These are phyloP conservation scores for Radiomyces spectabilis DNA, from an alignment of 192 early-diverging fungal species.

Conservation along the genomic window DNA sequence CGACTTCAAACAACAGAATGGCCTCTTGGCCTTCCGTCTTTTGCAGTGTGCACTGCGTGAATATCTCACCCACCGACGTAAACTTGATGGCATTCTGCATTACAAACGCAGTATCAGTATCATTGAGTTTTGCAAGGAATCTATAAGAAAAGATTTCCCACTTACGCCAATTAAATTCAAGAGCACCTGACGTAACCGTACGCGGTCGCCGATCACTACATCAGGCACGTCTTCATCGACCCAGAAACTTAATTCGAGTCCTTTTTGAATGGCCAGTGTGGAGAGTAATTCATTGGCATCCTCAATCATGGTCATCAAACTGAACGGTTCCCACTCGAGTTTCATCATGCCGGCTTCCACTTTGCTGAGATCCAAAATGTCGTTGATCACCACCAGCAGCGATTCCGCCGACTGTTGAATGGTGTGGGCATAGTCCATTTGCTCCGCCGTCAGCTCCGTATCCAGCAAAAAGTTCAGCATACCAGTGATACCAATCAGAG, in stretches of 20 bases:
- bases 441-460: constrained; percentile 66
- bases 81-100: constrained; percentile 78
- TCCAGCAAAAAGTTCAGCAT: constrained; percentile 69
- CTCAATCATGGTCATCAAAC: constrained; percentile 52
- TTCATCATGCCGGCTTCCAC: constrained; percentile 82
- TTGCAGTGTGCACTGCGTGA: constrained; percentile 44
- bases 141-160: constrained; percentile 2
- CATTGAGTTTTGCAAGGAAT: too few species aligned
- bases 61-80: constrained; percentile 63
- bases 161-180: constrained; percentile 71
- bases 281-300: constrained; percentile 69
- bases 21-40: constrained; percentile 25
- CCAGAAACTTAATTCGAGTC: constrained; percentile 54
- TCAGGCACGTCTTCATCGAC: constrained; percentile 67
- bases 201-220: constrained; percentile 63
- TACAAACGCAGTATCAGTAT: too few species aligned
- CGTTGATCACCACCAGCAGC: constrained; percentile 73
- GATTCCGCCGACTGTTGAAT: constrained; percentile 70
- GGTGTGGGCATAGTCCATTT: constrained; percentile 73
- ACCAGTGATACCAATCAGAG: constrained; percentile 73
- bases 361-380: constrained; percentile 78
- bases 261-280: constrained; percentile 64
- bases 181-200: constrained; percentile 69
- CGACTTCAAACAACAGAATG: constrained; percentile 60
- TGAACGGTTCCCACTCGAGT: constrained; percentile 64